phyloP scores from a whole-genome alignment of 106 monocot genomes.

The Dendrobium huoshanense region DNA sequence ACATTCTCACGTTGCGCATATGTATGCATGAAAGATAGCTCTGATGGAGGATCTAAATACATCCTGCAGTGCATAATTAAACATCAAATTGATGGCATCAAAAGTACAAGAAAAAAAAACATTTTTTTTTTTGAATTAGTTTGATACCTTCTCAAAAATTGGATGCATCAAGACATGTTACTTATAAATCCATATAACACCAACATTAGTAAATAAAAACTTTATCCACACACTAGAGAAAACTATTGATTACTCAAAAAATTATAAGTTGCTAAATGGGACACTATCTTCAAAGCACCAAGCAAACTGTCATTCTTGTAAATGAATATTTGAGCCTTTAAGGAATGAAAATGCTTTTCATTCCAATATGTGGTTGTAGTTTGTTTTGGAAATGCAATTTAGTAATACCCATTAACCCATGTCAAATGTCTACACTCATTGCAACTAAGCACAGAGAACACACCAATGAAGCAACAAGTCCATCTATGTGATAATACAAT shows the following conservation, averaged over 20 bases:
- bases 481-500: too few relatives aligned
- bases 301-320: not conserved
- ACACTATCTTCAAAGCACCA: not conserved
- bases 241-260: not conserved
- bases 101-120: not conserved
- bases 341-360: not conserved
- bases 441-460: too few relatives aligned
- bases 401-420: not conserved
- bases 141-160: not conserved
- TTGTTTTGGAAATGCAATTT: not conserved
- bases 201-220: too few relatives aligned
- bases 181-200: not conserved
- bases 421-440: not conserved
- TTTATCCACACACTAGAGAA: not conserved
- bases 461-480: too few relatives aligned
- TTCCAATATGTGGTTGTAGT: not conserved
- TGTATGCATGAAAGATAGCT: slow-evolving; percentile 71
- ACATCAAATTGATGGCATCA: not conserved
- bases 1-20: slow-evolving; percentile 63
- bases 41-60: slow-evolving; percentile 35
- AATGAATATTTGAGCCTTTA: not conserved
- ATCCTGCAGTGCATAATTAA: slow-evolving; percentile 31
- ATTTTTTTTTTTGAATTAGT: not conserved
- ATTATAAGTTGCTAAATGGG: not conserved
- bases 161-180: not conserved